These are phyloP conservation scores for Eremochloa ophiuroides DNA, from an alignment of 176 grass and related monocot species.

Conservation along the genomic window DNA sequence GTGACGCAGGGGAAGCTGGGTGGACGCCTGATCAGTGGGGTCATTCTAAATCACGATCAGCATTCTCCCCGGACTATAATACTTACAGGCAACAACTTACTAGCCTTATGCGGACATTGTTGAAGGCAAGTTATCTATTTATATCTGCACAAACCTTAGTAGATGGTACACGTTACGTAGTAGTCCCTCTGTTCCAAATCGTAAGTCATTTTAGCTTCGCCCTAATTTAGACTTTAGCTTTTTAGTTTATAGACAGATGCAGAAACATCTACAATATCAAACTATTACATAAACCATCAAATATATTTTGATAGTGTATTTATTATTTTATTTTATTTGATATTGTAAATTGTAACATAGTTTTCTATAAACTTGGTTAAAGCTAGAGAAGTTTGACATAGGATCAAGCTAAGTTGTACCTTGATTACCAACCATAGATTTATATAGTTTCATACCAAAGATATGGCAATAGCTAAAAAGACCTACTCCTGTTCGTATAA, in stretches of 20 bases:
- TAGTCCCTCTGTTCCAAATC: background rate
- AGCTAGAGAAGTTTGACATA: background rate
- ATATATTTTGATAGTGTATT: background rate
- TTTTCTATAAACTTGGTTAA: background rate
- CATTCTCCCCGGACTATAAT: constrained; percentile 62
- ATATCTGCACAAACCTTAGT: constrained; percentile 18
- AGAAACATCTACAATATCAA: background rate
- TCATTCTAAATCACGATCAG: constrained; percentile 79
- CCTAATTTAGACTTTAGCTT: background rate
- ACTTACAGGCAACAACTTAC: constrained; percentile 75
- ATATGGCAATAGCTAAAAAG: background rate
- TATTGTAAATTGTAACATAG: background rate
- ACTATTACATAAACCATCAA: background rate
- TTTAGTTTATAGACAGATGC: too few relatives aligned
- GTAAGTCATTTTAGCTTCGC: background rate
- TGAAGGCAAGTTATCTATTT: constrained; percentile 73
- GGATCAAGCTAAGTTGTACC: background rate
- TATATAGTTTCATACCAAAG: constrained; percentile 13
- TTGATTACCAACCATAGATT: background rate
- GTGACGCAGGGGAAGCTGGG: constrained; percentile 77
- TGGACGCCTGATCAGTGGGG: constrained; percentile 98
- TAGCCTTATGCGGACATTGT: constrained; percentile 62
- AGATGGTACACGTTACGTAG: background rate
- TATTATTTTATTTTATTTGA: too few relatives aligned
- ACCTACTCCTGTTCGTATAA: background rate